Evolutionary conservation across 371 early-diverging fungal species (phyloP), one percentile per base, ranked within the genome.

Genomic region (Mucor piriformis): DNA sequence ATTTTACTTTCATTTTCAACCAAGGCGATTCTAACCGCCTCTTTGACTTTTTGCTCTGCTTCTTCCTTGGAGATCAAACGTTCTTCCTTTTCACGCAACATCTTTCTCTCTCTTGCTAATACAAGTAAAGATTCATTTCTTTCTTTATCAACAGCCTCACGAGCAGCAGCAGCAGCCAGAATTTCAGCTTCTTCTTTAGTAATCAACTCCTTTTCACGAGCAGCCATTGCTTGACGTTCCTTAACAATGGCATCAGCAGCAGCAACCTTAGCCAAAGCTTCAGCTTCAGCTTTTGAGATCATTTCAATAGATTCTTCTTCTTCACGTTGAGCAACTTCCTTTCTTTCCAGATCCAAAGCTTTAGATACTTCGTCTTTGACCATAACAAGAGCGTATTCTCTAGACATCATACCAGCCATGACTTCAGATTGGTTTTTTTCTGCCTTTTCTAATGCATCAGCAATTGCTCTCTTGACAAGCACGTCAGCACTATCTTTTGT

Each of bases 201-300:
- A 25, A 66, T 43, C n/a, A 66, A 44, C 20, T 66, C 63, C 15
- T 54, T 47, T 55, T 64, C 61, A 35, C 64, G 64, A 21, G 65
- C 69, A 38, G 58, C 69, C 29, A 47, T 54, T 11, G 65, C 64
- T 47, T 67, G 62, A 35, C 69, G 69, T 51, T 69, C 69, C 33
- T 69, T 64, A 23, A 64, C 62, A 34, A 69, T 64, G 7, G 69
- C 69, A 48, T 69, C 69, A 6, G 64, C 69, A 13, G 61, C 69
- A 5, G 64, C 64, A 11, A 64, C 58, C 49, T 69, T 64, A 6
- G 64, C 65, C 11, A 69, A 18, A 3, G 61, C 61, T 24, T 61
- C 64, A 0, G 69, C 64, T 18, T 69, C 69, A 6, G 54, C 62
- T 38, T 64, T 64, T 1, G 69, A 69, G 2, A 69, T 69, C 69